Evolutionary conservation across 257 asterid genomes (phyloP).

Genomic region (Nicotiana undulata): DNA sequence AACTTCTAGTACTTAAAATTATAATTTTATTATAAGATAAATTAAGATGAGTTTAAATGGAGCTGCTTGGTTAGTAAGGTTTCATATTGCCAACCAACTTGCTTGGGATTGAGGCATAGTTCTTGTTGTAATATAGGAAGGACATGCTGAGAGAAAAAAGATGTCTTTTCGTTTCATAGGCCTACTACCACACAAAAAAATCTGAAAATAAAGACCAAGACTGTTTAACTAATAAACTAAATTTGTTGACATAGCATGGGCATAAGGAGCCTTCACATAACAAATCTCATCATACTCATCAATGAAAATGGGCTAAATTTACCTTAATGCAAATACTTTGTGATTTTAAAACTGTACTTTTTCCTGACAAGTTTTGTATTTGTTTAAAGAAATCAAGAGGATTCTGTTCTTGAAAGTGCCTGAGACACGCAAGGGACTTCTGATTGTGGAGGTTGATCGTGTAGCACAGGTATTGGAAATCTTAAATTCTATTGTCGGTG

Average conservation of each 20-base stretch:
- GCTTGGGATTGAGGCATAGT: background rate
- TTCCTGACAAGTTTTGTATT: slow-evolving; percentile 18
- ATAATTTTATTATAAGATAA: no score
- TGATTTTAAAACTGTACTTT: background rate
- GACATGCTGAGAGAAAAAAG: no score
- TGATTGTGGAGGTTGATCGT: slow-evolving; percentile 76
- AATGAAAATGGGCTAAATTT: background rate
- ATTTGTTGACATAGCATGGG: background rate
- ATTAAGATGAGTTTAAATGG: no score
- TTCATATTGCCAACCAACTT: background rate
- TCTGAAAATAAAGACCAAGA: background rate
- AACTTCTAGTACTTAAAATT: no score
- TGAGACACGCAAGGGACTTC: slow-evolving; percentile 64
- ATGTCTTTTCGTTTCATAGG: no score
- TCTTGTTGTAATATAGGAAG: background rate
- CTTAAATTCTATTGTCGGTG: background rate
- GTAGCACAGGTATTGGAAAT: slow-evolving; percentile 62
- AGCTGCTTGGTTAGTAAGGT: background rate
- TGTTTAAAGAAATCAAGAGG: slow-evolving; percentile 72
- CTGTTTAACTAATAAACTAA: background rate
- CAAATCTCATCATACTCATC: background rate
- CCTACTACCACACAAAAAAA: background rate
- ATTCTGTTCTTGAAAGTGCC: slow-evolving; percentile 78
- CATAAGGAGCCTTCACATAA: background rate
- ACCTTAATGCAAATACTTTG: slow-evolving; percentile 16